Conservation (phyloP, 176 grass and related monocot species). For the Triticum dicoccoides region DNA sequence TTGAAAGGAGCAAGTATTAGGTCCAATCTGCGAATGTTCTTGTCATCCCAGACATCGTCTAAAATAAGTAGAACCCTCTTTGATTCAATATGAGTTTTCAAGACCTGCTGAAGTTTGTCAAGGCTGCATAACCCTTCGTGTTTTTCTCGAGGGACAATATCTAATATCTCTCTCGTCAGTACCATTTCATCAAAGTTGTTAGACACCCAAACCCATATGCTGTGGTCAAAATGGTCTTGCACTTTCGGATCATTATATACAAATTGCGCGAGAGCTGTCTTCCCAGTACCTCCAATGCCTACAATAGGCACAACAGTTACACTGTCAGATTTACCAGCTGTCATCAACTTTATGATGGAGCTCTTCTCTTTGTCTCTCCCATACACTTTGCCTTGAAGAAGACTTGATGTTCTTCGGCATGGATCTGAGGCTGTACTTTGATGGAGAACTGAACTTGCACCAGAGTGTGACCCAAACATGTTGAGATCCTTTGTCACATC, state of each 20-base stretch:
- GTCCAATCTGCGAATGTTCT: accelerated
- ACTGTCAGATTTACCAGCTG: background rate
- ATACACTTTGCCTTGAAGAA: background rate
- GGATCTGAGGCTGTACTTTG: background rate
- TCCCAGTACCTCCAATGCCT: background rate
- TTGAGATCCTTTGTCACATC: too few species aligned
- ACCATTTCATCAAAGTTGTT: background rate
- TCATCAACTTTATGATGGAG: background rate
- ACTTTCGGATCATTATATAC: background rate
- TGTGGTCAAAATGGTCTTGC: background rate
- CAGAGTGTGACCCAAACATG: background rate
- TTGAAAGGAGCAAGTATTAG: background rate
- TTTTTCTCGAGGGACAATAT: background rate
- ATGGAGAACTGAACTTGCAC: background rate
- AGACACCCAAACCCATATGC: background rate
- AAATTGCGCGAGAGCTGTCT: background rate
- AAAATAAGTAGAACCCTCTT: background rate
- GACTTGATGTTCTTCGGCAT: background rate
- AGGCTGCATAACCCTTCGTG: background rate
- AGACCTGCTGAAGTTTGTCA: background rate
- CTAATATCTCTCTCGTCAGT: background rate
- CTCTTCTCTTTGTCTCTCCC: background rate
- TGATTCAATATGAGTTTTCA: background rate
- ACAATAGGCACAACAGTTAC: background rate
- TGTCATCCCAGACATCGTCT: background rate